Percentiles rank a stretch among this genome's conserved stretches.
Evolutionary conservation across 768 basidiomycete species (phyloP).

Genomic region (Scleroderma bovista): DNA sequence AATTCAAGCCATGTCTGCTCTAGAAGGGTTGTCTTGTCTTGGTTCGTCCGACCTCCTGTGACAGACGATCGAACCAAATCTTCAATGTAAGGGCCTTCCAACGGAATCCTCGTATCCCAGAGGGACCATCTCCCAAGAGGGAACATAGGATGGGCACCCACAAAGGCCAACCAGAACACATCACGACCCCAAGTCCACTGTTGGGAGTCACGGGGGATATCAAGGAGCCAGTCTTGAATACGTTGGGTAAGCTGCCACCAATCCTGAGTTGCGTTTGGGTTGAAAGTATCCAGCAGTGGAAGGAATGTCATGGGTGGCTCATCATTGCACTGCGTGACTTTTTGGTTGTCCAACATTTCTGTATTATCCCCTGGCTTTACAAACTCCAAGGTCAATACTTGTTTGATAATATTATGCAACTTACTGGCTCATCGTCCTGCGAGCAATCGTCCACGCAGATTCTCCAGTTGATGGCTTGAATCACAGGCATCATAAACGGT

Average conservation of each 20-base stretch:
- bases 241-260: neutral
- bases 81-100: conserved; percentile 4
- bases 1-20: neutral
- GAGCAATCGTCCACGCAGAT: neutral
- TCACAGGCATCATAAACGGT: neutral
- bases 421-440: neutral
- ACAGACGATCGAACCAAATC: neutral
- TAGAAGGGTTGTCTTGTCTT: neutral
- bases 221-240: conserved; percentile 4
- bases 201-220: neutral
- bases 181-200: conserved; percentile 1
- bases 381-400: neutral
- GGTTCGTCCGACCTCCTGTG: too few species aligned
- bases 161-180: conserved; percentile 3
- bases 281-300: neutral
- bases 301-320: neutral
- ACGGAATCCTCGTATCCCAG: conserved; percentile 5
- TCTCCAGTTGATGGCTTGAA: neutral
- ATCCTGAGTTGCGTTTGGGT: neutral
- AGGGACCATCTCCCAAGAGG: neutral
- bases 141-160: conserved; percentile 4
- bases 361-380: neutral
- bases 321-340: neutral
- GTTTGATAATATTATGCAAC: neutral
- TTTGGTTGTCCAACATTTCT: neutral